phyloP scores from a whole-genome alignment of 1,284 basidiomycete genomes.

The Boletus hoseneyae region DNA sequence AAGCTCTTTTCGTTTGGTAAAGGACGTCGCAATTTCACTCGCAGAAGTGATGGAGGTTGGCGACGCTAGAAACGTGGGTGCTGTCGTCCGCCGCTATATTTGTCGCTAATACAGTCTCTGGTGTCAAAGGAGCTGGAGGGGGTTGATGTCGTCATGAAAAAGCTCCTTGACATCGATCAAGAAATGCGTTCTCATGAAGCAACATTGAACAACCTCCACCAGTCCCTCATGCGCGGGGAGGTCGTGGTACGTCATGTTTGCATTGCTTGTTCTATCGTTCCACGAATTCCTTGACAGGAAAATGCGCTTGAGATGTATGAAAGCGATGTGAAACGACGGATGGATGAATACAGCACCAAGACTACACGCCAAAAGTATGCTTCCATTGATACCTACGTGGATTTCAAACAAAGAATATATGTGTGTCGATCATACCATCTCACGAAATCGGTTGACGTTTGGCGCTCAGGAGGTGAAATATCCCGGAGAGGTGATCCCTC shows the following conservation, averaged over 20 bases:
- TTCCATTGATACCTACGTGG: constrained; percentile 55
- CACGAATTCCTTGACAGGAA: constrained; percentile 36
- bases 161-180: constrained; percentile 60
- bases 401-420: constrained; percentile 67
- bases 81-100: background rate
- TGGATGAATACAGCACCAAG: constrained; percentile 51
- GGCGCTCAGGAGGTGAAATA: constrained; percentile 60
- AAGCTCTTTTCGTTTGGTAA: constrained; percentile 44
- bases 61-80: constrained; percentile 48
- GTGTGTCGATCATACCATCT: constrained; percentile 41
- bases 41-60: constrained; percentile 60
- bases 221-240: constrained; percentile 50
- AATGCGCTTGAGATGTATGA: constrained; percentile 48
- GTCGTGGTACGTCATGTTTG: constrained; percentile 46
- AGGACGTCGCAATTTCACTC: constrained; percentile 54
- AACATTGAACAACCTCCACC: constrained; percentile 53
- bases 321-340: constrained; percentile 38
- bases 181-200: constrained; percentile 56
- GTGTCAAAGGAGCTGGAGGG: constrained; percentile 47
- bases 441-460: constrained; percentile 5
- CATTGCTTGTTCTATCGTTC: background rate
- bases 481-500: constrained; percentile 68
- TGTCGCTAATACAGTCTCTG: constrained; percentile 2
- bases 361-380: constrained; percentile 75
- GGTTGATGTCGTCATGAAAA: constrained; percentile 62